Conservation (phyloP, 148 eudicot species). For the Vaccinium corymbosum region DNA sequence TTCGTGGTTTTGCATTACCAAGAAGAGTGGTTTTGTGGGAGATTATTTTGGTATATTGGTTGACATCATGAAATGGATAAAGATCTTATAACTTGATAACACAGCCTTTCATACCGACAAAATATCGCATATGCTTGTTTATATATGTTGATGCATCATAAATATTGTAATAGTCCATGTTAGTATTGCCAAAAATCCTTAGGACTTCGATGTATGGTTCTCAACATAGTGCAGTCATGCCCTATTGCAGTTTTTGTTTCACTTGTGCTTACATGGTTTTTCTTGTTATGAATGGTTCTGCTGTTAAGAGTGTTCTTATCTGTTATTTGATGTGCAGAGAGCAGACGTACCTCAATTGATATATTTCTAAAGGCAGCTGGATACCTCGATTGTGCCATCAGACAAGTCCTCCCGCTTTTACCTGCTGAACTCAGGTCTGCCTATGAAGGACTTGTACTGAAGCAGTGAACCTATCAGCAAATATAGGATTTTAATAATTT, state of each 20-base stretch:
- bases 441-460: neutral
- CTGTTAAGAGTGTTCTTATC: neutral
- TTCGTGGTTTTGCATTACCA: neutral
- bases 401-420: constrained; percentile 79
- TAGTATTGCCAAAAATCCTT: neutral
- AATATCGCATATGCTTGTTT: neutral
- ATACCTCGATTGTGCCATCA: constrained; percentile 93
- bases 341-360: constrained; percentile 83
- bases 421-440: constrained; percentile 71
- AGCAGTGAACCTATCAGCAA: neutral
- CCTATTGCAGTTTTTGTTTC: neutral
- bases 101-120: neutral
- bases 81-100: neutral
- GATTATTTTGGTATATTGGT: neutral
- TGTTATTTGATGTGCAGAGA: constrained; percentile 49
- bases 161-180: neutral
- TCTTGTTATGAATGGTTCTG: constrained; percentile 10
- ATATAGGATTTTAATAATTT: neutral
- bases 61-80: neutral
- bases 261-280: neutral
- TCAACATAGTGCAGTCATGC: neutral
- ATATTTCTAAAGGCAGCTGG: constrained; percentile 93
- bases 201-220: neutral
- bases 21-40: neutral
- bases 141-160: neutral